These are phyloP conservation scores for Dunaliella salina DNA, from an alignment of 163 green algal species.

Conservation along the genomic window DNA sequence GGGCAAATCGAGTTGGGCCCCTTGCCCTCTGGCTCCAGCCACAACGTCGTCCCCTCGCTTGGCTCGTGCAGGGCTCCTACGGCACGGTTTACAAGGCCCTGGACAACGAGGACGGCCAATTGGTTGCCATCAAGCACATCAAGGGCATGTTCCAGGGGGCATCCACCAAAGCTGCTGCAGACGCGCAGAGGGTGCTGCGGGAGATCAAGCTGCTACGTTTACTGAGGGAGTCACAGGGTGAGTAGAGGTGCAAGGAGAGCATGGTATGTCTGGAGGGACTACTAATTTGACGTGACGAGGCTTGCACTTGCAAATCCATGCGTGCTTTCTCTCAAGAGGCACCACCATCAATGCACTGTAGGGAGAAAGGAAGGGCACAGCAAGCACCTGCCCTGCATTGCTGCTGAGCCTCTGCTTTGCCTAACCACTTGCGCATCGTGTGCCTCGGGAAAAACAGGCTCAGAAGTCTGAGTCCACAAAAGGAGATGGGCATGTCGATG, in stretches of 20 bases:
- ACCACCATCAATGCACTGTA: not conserved
- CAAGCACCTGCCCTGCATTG: no score
- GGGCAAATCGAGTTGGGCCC: not conserved
- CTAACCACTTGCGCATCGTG: no score
- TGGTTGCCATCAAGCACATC: not conserved
- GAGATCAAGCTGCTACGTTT: constrained; percentile 87
- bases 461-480: no score
- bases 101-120: not conserved
- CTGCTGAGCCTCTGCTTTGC: no score
- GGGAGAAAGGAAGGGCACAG: no score
- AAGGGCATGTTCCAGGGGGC: not conserved
- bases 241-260: constrained; percentile 33
- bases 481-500: no score
- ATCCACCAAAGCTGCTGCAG: constrained; percentile 78
- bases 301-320: not conserved
- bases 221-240: constrained; percentile 77
- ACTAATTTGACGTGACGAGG: not conserved
- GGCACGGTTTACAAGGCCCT: not conserved
- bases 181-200: constrained; percentile 84
- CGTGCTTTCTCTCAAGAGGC: not conserved
- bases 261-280: not conserved
- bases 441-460: no score
- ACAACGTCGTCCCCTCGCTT: not conserved
- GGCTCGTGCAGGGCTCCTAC: not conserved
- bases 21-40: not conserved